Conservation (phyloP, 306 rosid species). For the Cotoneaster glaucophyllus region DNA sequence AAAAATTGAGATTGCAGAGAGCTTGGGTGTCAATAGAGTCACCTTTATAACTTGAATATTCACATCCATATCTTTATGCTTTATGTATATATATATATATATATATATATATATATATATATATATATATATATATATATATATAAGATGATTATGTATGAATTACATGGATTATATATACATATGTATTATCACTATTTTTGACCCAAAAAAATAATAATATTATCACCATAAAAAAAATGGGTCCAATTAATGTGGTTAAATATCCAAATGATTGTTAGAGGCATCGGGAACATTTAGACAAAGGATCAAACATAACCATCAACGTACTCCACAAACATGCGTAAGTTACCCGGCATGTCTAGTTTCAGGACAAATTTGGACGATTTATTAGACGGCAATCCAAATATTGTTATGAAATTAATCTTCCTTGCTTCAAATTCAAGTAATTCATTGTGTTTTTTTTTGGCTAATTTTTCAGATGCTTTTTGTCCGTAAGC, state of each 20-base stretch:
- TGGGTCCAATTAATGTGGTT: background rate
- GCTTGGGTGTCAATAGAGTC: background rate
- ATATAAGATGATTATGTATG: background rate
- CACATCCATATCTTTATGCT: background rate
- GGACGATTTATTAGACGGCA: background rate
- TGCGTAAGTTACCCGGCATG: conserved; percentile 15
- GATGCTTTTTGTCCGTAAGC: too few species aligned
- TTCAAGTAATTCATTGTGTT: background rate
- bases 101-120: background rate
- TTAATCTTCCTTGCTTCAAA: background rate
- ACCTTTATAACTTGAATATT: background rate
- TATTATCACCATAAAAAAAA: too few species aligned
- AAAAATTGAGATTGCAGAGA: background rate
- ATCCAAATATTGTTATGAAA: background rate
- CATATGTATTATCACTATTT: background rate
- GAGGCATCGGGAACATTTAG: conserved; percentile 16
- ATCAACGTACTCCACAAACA: conserved; percentile 32
- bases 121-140: background rate
- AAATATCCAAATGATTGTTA: conserved; percentile 12
- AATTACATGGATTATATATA: background rate
- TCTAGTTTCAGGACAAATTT: background rate
- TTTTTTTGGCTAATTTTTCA: too few species aligned
- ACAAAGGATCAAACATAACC: conserved; percentile 27
- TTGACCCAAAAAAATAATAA: too few species aligned
- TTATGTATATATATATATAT: too few species aligned